These are phyloP conservation scores for Suhomyces chickasaworum DNA, from an alignment of 1,139 yeast species.

Conservation along the genomic window DNA sequence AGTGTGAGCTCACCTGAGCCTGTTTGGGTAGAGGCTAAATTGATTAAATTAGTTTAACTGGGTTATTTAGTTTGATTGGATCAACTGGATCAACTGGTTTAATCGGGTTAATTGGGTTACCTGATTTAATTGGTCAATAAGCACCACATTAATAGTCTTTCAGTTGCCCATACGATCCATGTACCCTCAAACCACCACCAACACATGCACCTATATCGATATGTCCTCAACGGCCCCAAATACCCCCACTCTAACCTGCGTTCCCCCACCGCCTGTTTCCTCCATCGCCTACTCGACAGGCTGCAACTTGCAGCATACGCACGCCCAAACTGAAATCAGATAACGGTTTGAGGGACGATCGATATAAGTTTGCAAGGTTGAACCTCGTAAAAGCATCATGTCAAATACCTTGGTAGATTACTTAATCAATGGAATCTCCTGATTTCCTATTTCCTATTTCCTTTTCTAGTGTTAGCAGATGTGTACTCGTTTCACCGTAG, in stretches of 20 bases:
- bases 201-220: too few species aligned
- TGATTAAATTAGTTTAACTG: too few species aligned
- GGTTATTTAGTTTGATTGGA: too few species aligned
- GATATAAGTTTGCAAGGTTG: background rate
- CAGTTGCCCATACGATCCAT: background rate
- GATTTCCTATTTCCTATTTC: constrained; percentile 3
- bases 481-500: constrained; percentile 4
- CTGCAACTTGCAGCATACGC: constrained; percentile 1
- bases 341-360: constrained; percentile 3
- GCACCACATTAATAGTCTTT: background rate
- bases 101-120: too few species aligned
- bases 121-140: background rate
- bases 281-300: constrained; percentile 1
- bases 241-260: background rate
- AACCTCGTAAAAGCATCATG: background rate
- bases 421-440: constrained; percentile 1
- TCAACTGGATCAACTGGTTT: too few species aligned
- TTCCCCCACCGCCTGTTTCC: background rate
- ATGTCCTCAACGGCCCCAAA: background rate
- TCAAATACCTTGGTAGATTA: background rate
- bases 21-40: too few species aligned
- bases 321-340: background rate
- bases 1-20: too few species aligned
- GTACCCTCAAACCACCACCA: background rate
- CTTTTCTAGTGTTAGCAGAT: constrained; percentile 1